Evolutionary conservation across 805 yeast genomes (phyloP).

Genomic region (Pichia phayaonensis): DNA sequence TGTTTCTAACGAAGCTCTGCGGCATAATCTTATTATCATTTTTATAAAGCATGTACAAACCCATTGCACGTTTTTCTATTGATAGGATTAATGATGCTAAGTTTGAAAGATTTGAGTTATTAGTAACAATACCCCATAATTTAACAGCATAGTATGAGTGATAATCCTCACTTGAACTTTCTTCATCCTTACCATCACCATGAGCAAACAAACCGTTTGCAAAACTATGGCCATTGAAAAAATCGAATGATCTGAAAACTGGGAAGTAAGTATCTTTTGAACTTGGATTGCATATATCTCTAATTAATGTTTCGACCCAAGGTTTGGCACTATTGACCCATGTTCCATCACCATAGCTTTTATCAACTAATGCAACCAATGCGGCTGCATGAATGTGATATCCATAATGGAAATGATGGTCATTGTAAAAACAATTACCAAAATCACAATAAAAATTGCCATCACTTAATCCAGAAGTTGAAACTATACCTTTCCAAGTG

Average conservation of each 20-base stretch:
- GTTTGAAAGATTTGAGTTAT: conserved; percentile 43
- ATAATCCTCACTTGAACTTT: conserved; percentile 64
- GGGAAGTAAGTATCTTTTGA: conserved; percentile 50
- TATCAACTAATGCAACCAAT: conserved; percentile 60
- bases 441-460: conserved; percentile 40
- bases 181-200: conserved; percentile 67
- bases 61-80: conserved; percentile 47
- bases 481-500: conserved; percentile 70
- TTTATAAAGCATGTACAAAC: conserved; percentile 43
- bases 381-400: conserved; percentile 82
- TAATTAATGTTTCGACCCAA: conserved; percentile 53
- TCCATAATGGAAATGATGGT: conserved; percentile 85
- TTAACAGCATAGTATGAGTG: conserved; percentile 63
- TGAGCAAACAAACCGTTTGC: conserved; percentile 59
- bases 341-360: conserved; percentile 36
- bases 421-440: conserved; percentile 74
- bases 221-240: conserved; percentile 70
- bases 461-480: conserved; percentile 45
- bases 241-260: conserved; percentile 57
- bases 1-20: conserved; percentile 41
- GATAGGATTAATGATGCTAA: conserved; percentile 55
- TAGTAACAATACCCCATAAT: conserved; percentile 56
- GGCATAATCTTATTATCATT: conserved; percentile 47
- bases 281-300: conserved; percentile 65
- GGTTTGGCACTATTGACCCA: conserved; percentile 43